Percentiles rank a stretch among this genome's conserved stretches.
These are phyloP conservation scores for Camellia japonica DNA, from an alignment of 148 eudicot species.

Conservation along the genomic window DNA sequence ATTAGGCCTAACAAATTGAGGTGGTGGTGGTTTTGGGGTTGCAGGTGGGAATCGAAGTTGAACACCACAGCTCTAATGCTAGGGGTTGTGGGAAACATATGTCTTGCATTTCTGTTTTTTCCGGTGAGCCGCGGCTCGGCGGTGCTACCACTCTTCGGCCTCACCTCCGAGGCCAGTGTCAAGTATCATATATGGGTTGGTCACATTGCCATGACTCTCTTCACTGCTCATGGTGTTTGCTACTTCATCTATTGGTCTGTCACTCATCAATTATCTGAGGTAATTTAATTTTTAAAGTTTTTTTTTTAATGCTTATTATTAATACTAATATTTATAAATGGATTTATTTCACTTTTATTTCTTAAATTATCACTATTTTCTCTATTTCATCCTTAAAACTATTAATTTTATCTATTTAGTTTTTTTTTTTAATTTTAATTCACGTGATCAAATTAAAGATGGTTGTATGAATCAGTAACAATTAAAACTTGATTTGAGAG, in stretches of 20 bases:
- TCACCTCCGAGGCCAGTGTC: constrained; percentile 76
- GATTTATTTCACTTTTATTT: no score
- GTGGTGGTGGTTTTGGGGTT: background rate
- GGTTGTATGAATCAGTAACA: no score
- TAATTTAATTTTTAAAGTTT: constrained; percentile 14
- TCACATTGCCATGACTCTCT: constrained; percentile 57
- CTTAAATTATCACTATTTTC: no score
- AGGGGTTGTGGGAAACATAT: constrained; percentile 68
- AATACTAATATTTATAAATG: no score
- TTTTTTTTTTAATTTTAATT: background rate
- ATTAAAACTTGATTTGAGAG: no score
- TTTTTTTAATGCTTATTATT: background rate
- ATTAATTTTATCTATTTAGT: no score
- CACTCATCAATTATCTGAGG: constrained; percentile 48
- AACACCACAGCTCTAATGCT: constrained; percentile 43
- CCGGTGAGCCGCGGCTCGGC: constrained; percentile 81
- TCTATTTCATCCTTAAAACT: no score
- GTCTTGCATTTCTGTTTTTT: constrained; percentile 63
- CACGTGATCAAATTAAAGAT: no score
- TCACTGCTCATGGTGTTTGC: constrained; percentile 63
- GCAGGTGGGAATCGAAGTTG: constrained; percentile 72
- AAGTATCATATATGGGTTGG: constrained; percentile 93
- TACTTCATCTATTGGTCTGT: constrained; percentile 59
- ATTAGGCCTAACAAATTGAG: no score
- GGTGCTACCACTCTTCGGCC: constrained; percentile 59